Evolutionary conservation across 129 eudicot species (phyloP).

Genomic region (Escallonia rubra): DNA sequence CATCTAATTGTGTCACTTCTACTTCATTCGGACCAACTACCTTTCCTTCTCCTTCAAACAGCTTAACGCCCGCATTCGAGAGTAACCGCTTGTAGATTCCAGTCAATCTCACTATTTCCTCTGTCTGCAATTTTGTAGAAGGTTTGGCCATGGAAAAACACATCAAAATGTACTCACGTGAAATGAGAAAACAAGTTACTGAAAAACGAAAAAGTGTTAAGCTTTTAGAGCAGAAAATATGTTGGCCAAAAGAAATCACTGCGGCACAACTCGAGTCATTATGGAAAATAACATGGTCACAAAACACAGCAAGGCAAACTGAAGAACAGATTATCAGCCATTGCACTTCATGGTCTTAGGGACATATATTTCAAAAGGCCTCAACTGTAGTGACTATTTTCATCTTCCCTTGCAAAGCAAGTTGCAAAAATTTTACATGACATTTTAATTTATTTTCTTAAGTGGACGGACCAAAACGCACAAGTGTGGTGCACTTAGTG

Average conservation of each 20-base stretch:
- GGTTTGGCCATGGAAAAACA: too few relatives aligned
- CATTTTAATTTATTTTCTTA: background rate
- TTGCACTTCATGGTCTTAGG: too few relatives aligned
- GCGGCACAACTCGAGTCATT: too few relatives aligned
- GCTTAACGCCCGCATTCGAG: slow-evolving; percentile 80
- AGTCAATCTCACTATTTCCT: slow-evolving; percentile 72
- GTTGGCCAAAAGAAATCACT: too few relatives aligned
- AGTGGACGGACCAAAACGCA: background rate
- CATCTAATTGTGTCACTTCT: slow-evolving; percentile 75
- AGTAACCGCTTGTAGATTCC: slow-evolving; percentile 79
- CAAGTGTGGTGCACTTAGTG: background rate
- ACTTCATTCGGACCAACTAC: slow-evolving; percentile 84
- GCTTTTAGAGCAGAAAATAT: too few relatives aligned
- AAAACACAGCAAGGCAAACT: too few relatives aligned
- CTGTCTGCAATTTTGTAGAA: slow-evolving; percentile 45
- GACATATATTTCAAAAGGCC: too few relatives aligned
- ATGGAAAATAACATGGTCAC: too few relatives aligned
- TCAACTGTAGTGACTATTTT: background rate
- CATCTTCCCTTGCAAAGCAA: background rate
- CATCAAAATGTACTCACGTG: too few relatives aligned
- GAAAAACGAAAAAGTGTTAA: too few relatives aligned
- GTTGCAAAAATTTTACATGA: background rate
- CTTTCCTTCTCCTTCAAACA: slow-evolving; percentile 87
- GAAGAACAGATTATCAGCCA: too few relatives aligned
- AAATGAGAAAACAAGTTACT: background rate